phyloP scores from a whole-genome alignment of 1,139 yeast genomes.

The Nematodospora anomalae region DNA sequence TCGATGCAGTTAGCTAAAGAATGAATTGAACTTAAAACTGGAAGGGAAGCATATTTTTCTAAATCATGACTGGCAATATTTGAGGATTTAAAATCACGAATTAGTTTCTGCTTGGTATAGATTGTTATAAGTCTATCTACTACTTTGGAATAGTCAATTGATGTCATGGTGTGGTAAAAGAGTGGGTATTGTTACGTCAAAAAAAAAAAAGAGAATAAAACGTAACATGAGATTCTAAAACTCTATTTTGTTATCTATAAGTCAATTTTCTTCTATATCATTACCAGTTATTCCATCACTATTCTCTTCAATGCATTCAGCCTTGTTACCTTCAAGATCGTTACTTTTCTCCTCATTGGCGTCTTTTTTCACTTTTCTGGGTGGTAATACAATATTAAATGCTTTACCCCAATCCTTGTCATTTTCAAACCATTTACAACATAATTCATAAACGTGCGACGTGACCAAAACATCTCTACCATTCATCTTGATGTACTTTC shows the following conservation, averaged over 20 bases:
- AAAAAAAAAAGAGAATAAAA: background rate
- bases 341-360: constrained; percentile 8
- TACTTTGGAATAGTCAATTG: constrained; percentile 9
- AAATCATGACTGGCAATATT: constrained; percentile 1
- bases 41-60: constrained; percentile 2
- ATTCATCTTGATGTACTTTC: constrained; percentile 74
- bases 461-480: constrained; percentile 92
- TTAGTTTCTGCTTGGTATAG: constrained; percentile 7
- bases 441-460: constrained; percentile 86
- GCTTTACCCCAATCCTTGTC: constrained; percentile 80
- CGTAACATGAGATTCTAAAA: too few relatives aligned
- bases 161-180: constrained; percentile 2
- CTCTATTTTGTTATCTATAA: too few relatives aligned
- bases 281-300: too few relatives aligned
- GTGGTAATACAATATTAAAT: constrained; percentile 81
- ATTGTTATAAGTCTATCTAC: constrained; percentile 9
- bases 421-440: constrained; percentile 75
- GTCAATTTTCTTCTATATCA: too few relatives aligned
- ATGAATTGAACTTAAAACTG: constrained; percentile 11
- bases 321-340: too few relatives aligned
- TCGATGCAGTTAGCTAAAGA: constrained; percentile 8
- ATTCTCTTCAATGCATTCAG: too few relatives aligned
- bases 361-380: constrained; percentile 54
- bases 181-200: background rate
- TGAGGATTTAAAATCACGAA: constrained; percentile 2